Evolutionary conservation across 371 early-diverging fungal species (phyloP), one percentile per base, ranked within the genome.

Genomic region (Rhizopus sp.): DNA sequence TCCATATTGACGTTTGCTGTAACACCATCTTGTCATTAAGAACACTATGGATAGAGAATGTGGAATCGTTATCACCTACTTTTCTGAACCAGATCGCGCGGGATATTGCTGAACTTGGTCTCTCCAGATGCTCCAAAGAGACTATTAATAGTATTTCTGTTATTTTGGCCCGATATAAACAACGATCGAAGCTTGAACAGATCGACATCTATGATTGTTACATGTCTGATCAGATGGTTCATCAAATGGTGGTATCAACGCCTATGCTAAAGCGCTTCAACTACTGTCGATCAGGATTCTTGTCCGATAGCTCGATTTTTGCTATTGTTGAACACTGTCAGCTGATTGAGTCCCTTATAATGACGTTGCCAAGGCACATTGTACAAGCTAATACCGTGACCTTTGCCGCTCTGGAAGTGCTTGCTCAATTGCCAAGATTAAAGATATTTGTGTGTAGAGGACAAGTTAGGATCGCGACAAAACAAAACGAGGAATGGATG

Each of bases 341-440:
- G 4, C 39, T 40, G 4, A 50, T 64, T 2, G 60, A 64, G 32
- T 9, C 37, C 17, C n/a, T 64, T 3, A 31, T 59, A 32, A 48
- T 64, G 0, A 60, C 59, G 17, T 35, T 64, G 12, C 65, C 65
- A 1, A 39, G 42, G 9, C 37, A 59, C 39, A 52, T 64, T 15
- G 46, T 59, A 0, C 65, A 64, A 39, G 54, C 59, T 16, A 64
- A 64, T 16, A 64, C 59, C 10, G 56, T 64, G 40, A 64, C 65
- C 3, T 29, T 40, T 30, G 32, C 3, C 4, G 54, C 64, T 0
- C 39, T 64, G 45, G 35, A 48, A 10, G 38, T 51, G 7, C 44
- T 64, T 17, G 32, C 52, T 12, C 50, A 53, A 35, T 60, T 52
- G 35, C 31, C 15, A 13, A n/a, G 39, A 32, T n/a, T 64, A 46